phyloP scores from a whole-genome alignment of 2,329 filamentous ascomycete species.

The Raffaelea ambrosiae region DNA sequence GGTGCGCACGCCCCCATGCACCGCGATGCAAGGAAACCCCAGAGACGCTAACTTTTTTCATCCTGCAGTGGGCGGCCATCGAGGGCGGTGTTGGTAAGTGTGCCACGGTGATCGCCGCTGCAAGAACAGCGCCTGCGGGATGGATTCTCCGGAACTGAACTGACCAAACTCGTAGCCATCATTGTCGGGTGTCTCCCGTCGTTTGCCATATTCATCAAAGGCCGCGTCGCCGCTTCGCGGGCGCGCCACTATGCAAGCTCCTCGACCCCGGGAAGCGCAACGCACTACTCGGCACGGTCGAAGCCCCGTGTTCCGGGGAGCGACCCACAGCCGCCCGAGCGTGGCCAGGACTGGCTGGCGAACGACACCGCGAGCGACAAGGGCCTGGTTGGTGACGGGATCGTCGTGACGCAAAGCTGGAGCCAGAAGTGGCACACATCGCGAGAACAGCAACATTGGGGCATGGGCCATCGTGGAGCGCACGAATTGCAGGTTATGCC shows the following conservation, averaged over 20 bases:
- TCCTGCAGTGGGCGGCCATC: neutral
- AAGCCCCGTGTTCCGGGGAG: neutral
- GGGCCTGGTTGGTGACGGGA: neutral
- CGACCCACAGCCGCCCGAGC: neutral
- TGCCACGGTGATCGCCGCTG: neutral
- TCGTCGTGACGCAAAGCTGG: neutral
- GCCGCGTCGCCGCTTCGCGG: neutral
- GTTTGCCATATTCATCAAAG: neutral
- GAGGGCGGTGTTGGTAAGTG: neutral
- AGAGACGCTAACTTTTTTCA: too few relatives aligned
- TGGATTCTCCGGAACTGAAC: neutral
- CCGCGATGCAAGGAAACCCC: neutral
- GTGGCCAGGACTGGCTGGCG: neutral
- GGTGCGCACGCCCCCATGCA: neutral
- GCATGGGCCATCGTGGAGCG: neutral
- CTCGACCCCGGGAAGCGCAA: neutral
- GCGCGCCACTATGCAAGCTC: neutral
- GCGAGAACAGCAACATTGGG: neutral
- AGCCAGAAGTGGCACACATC: neutral
- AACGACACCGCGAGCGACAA: neutral
- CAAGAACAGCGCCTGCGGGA: too few relatives aligned
- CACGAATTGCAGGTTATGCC: neutral
- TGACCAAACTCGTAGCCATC: neutral
- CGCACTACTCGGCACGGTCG: neutral
- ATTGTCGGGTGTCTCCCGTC: neutral